These are phyloP conservation scores for Cantharellus cinnabarinus DNA, from an alignment of 768 basidiomycete genomes.

Conservation along the genomic window DNA sequence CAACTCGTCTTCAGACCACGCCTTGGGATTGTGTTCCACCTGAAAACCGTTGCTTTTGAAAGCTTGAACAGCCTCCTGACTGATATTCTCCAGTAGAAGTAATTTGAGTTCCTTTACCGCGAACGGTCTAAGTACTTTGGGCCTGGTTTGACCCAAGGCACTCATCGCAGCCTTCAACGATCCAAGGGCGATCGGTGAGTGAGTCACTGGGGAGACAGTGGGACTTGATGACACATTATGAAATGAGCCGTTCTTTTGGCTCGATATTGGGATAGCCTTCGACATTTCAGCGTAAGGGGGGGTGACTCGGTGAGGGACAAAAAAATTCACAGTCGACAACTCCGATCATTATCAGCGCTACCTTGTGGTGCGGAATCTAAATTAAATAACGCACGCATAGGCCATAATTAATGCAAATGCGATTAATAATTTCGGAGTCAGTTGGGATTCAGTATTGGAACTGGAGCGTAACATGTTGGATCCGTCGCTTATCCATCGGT, in stretches of 20 bases:
- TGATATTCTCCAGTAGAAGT: conserved; percentile 88
- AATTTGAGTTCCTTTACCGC: conserved; percentile 67
- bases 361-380: too few relatives aligned
- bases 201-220: background rate
- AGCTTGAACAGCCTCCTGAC: conserved; percentile 62
- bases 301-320: too few relatives aligned
- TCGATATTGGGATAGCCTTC: background rate
- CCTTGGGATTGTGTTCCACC: conserved; percentile 73
- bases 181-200: background rate
- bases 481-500: too few relatives aligned
- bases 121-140: conserved; percentile 58
- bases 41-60: conserved; percentile 72
- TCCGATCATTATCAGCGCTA: too few relatives aligned
- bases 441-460: too few relatives aligned
- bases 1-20: conserved; percentile 87
- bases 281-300: background rate
- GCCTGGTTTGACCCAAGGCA: background rate
- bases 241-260: background rate
- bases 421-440: too few relatives aligned
- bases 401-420: too few relatives aligned
- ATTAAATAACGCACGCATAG: too few relatives aligned
- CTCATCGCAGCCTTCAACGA: background rate
- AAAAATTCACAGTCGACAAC: too few relatives aligned
- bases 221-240: background rate
- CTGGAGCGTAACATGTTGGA: too few relatives aligned